Evolutionary conservation across 2,329 filamentous ascomycete genomes (phyloP).

Genomic region (Colletotrichum sp.): DNA sequence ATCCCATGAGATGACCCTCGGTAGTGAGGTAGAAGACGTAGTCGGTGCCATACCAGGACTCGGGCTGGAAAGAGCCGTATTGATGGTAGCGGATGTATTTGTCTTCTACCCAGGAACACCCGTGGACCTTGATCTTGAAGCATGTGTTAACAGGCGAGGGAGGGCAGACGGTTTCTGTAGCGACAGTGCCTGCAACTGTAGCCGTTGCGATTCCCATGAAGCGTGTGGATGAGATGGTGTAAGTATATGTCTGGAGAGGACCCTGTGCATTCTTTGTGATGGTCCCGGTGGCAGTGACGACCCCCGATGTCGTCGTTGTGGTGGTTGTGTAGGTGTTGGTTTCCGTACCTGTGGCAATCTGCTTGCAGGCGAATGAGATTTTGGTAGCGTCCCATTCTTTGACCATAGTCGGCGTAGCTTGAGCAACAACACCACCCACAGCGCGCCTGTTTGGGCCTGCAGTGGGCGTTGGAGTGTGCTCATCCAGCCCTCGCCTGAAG

Average conservation of each 20-base stretch:
- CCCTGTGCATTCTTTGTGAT: background rate
- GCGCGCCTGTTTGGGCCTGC: background rate
- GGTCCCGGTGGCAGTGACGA: background rate
- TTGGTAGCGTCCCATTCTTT: background rate
- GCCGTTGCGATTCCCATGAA: background rate
- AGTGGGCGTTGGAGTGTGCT: background rate
- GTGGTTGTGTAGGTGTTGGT: background rate
- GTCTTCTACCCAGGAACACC: background rate
- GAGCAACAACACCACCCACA: background rate
- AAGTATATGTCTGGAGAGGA: background rate
- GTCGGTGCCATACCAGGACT: background rate
- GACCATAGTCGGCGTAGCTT: background rate
- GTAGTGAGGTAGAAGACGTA: background rate
- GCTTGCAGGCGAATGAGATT: background rate
- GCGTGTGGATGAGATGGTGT: background rate
- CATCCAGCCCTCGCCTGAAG: background rate
- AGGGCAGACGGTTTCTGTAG: background rate
- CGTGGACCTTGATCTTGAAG: background rate
- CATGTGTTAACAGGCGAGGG: background rate
- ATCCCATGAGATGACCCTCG: background rate
- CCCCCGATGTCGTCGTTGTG: background rate
- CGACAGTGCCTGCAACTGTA: background rate
- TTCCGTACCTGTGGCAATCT: background rate
- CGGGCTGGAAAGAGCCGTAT: background rate
- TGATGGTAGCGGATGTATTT: background rate